These are phyloP conservation scores for Strobilomyces dryophilus DNA, from an alignment of 768 basidiomycete genomes.

Conservation along the genomic window DNA sequence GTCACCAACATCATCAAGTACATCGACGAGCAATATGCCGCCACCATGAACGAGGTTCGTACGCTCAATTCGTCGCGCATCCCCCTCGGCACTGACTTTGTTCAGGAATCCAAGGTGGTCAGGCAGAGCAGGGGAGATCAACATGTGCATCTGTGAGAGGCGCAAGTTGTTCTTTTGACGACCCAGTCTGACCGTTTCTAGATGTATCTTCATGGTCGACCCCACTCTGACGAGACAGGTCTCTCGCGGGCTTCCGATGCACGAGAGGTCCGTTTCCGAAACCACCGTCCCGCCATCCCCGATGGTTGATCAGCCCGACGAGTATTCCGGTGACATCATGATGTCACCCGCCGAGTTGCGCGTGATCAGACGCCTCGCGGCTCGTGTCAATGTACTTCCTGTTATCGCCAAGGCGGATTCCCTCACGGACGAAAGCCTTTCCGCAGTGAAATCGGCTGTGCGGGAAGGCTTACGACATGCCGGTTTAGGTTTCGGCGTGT, in stretches of 20 bases:
- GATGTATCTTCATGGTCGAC: slow-evolving; percentile 85
- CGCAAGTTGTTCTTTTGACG: not conserved
- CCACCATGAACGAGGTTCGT: slow-evolving; percentile 80
- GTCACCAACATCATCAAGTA: slow-evolving; percentile 73
- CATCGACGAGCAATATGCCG: slow-evolving; percentile 75
- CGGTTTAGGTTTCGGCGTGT: slow-evolving; percentile 74
- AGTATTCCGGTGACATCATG: slow-evolving; percentile 46
- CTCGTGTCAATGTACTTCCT: slow-evolving; percentile 76
- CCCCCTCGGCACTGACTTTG: not conserved
- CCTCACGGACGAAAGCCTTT: slow-evolving; percentile 73
- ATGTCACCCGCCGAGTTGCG: slow-evolving; percentile 78
- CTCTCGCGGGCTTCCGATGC: slow-evolving; percentile 46
- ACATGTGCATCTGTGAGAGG: slow-evolving; percentile 78
- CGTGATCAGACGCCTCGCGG: slow-evolving; percentile 71
- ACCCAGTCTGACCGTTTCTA: slow-evolving; percentile 29
- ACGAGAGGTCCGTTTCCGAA: slow-evolving; percentile 60
- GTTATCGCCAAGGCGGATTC: slow-evolving; percentile 79
- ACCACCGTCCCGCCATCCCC: slow-evolving; percentile 51
- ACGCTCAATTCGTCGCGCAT: not conserved
- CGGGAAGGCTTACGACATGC: slow-evolving; percentile 61
- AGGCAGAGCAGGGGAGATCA: slow-evolving; percentile 86
- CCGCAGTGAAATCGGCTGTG: slow-evolving; percentile 69
- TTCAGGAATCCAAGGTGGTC: slow-evolving; percentile 83
- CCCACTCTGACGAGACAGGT: slow-evolving; percentile 60
- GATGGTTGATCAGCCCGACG: slow-evolving; percentile 47